Evolutionary conservation across 2,329 filamentous ascomycete genomes (phyloP).

Genomic region (Fusarium siculi): DNA sequence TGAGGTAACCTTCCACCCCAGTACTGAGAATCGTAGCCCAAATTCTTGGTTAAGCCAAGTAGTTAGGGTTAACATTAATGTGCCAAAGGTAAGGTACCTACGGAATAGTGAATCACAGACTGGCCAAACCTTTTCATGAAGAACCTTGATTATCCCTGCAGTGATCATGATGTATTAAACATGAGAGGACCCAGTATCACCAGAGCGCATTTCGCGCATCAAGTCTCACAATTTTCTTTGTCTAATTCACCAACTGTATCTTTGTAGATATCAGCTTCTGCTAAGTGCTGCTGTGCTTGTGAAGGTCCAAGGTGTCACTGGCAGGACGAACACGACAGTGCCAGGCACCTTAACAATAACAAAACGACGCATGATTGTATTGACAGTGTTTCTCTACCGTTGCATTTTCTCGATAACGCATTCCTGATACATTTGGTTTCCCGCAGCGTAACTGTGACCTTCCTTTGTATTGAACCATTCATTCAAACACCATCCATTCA

Average conservation of each 20-base stretch:
- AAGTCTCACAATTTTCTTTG: not conserved
- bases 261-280: not conserved
- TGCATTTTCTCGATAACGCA: not conserved
- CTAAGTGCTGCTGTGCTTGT: not conserved
- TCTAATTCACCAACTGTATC: not conserved
- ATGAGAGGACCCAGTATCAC: not conserved
- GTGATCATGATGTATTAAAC: not conserved
- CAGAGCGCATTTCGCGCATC: not conserved
- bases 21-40: not conserved
- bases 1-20: not conserved
- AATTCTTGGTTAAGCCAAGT: not conserved
- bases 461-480: not conserved
- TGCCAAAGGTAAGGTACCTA: not conserved
- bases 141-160: not conserved
- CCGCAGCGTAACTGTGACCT: not conserved
- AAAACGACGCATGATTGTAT: not conserved
- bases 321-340: not conserved
- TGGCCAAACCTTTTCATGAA: not conserved
- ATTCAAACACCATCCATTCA: not conserved
- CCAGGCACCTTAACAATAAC: not conserved
- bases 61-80: not conserved
- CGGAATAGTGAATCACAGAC: not conserved
- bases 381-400: not conserved
- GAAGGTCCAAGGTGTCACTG: not conserved
- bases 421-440: not conserved